Conservation (phyloP, 495 filamentous ascomycete genomes). For the Monascus purpureus region DNA sequence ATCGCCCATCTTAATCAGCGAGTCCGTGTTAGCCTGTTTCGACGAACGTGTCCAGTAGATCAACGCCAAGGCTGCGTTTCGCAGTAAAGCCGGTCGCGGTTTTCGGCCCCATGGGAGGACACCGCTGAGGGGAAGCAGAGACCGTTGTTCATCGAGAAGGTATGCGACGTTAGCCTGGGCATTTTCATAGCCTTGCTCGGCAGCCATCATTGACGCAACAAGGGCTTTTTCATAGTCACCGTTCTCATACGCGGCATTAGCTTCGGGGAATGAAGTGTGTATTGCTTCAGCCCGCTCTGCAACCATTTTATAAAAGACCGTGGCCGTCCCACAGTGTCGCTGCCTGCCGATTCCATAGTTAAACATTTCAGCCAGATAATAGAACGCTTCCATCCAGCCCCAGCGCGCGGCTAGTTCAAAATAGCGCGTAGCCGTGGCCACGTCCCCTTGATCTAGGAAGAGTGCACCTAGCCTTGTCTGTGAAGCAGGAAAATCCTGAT, state of each 20-base stretch:
- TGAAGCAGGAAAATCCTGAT: slow-evolving; percentile 70
- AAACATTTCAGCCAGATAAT: slow-evolving; percentile 85
- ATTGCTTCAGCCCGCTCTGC: slow-evolving; percentile 78
- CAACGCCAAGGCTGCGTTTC: slow-evolving; percentile 64
- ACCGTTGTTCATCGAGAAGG: slow-evolving; percentile 70
- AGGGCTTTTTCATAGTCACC: slow-evolving; percentile 82
- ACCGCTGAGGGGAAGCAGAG: slow-evolving; percentile 37
- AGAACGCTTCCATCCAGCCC: slow-evolving; percentile 83
- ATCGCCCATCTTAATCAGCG: slow-evolving; percentile 94
- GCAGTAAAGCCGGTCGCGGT: slow-evolving; percentile 36
- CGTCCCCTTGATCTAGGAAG: slow-evolving; percentile 80
- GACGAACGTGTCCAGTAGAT: slow-evolving; percentile 96
- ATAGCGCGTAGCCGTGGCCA: slow-evolving; percentile 62
- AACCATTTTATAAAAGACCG: slow-evolving; percentile 88
- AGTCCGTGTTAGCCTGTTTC: slow-evolving; percentile 86
- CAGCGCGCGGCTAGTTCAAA: slow-evolving; percentile 88
- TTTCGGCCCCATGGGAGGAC: slow-evolving; percentile 28
- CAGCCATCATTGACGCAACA: slow-evolving; percentile 76
- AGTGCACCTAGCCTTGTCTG: slow-evolving; percentile 74
- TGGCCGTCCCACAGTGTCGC: slow-evolving; percentile 64
- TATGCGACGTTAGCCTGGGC: slow-evolving; percentile 92
- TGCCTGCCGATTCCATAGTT: slow-evolving; percentile 71
- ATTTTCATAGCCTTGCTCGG: slow-evolving; percentile 90
- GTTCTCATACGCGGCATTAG: slow-evolving; percentile 68
- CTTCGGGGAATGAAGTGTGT: slow-evolving; percentile 73